Evolutionary conservation across 1,139 yeast species (phyloP), one percentile per base, ranked within the genome.

Genomic region (Blastobotrys arbuscula): DNA sequence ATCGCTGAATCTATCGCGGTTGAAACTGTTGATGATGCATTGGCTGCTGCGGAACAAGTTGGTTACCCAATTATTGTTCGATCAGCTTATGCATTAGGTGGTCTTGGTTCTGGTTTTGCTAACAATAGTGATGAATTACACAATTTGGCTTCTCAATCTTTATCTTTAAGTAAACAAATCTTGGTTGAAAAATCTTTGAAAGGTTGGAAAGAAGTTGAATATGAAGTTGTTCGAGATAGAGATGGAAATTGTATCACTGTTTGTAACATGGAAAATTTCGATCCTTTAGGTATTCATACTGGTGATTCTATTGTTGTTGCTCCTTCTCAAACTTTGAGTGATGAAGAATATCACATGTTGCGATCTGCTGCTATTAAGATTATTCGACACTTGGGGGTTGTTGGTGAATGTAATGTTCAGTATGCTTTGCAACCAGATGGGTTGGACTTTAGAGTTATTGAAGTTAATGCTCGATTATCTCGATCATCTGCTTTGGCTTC

Each of bases 301-400:
- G 98, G 98, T 74, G 98, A 92, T 69, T 92, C 98, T 42, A 92
- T 92, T 64, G 98, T 92, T 49, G 97, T 92, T 63, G 98, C 98
- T 50, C 98, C 98, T 47, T 89, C 97, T 39, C 98, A 92, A 72
- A 92, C 98, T 41, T 75, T 92, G 60, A 84, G 96, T 44, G 98
- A 92, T 68, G 95, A 90, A 68, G 98, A 92, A 67, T 92, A 88
- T 70, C 96, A 92, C 71, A 90, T 92, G 97, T 81, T 92, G 66
- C 84, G 98, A 75, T 77, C 95, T 50, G 96, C 98, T 51, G 98
- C 98, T 45, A 88, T 92, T 67, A 92, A 92, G 71, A 88, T 92
- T 63, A 92, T 92, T 61, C 88, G 97, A 71, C 98, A 92, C 65
- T 77, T 92, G 66, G 98, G 98, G 64, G 98, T 92, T 56, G 97